Percentiles rank a stretch among this genome's conserved stretches.
phyloP scores from a whole-genome alignment of 2,329 filamentous ascomycete genomes.

The Aspergillus vadensis region DNA sequence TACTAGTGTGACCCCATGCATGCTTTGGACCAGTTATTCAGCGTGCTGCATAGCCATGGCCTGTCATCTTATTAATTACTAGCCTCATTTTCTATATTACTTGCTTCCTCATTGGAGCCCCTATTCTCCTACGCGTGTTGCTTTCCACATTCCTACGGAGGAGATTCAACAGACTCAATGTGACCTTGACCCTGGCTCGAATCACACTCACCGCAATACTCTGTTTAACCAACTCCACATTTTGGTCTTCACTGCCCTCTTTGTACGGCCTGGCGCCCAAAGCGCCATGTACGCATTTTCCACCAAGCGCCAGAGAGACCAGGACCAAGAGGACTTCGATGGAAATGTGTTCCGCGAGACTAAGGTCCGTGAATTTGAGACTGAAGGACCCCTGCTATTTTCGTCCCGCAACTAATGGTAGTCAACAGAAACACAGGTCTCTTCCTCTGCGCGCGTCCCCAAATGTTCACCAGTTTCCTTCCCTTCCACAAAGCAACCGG shows the following conservation, averaged over 20 bases:
- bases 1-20: background rate
- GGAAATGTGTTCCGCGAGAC: slow-evolving; percentile 37
- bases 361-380: slow-evolving; percentile 27
- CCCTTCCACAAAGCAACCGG: slow-evolving; percentile 21
- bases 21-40: background rate
- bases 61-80: background rate
- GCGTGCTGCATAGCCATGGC: background rate
- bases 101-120: background rate
- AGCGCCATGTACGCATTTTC: slow-evolving; percentile 26
- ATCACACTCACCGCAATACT: background rate
- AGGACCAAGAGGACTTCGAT: slow-evolving; percentile 64
- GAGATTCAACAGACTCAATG: background rate
- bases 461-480: slow-evolving; percentile 21
- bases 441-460: slow-evolving; percentile 34
- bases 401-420: slow-evolving; percentile 13
- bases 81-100: background rate
- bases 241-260: background rate
- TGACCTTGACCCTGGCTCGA: background rate
- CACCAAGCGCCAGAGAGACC: slow-evolving; percentile 31
- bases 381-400: background rate
- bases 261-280: background rate
- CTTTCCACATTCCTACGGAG: background rate
- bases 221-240: background rate
- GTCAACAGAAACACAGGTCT: slow-evolving; percentile 34
- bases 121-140: background rate